Evolutionary conservation across 768 basidiomycete genomes (phyloP).

Genomic region (Boletus patriciae): DNA sequence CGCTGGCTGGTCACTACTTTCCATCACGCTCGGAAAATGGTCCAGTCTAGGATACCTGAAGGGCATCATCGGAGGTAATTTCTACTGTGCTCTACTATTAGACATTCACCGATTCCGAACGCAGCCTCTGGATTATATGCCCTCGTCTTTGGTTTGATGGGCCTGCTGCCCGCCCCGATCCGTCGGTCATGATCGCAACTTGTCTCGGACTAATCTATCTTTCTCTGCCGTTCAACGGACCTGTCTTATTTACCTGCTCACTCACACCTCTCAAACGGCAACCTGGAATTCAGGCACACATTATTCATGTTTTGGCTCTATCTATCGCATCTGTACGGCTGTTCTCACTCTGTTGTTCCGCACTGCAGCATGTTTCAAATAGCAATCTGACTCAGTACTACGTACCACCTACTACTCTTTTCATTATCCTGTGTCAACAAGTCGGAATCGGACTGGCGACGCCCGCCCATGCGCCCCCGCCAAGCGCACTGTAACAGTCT

Average conservation of each 20-base stretch:
- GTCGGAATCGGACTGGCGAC: too few relatives aligned
- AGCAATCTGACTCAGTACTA: neutral
- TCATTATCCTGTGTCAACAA: too few relatives aligned
- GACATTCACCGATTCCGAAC: constrained; percentile 3
- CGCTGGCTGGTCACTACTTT: constrained; percentile 63
- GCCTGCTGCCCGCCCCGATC: constrained; percentile 66
- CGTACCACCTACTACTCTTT: too few relatives aligned
- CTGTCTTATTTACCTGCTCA: neutral
- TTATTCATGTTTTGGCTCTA: constrained; percentile 7
- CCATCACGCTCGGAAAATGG: constrained; percentile 65
- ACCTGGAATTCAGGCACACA: constrained; percentile 12
- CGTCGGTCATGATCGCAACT: constrained; percentile 44
- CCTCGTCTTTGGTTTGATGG: constrained; percentile 70
- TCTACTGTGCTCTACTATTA: neutral
- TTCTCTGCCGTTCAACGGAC: neutral
- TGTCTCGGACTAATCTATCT: constrained; percentile 11
- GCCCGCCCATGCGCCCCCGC: too few relatives aligned
- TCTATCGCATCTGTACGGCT: constrained; percentile 17
- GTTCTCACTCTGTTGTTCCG: constrained; percentile 6
- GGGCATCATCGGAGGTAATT: constrained; percentile 61
- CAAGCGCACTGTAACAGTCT: too few relatives aligned
- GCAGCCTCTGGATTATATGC: constrained; percentile 70
- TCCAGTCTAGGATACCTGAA: constrained; percentile 62
- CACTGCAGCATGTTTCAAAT: neutral
- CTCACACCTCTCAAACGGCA: neutral